Percentiles rank a stretch among this genome's conserved stretches.
These are phyloP conservation scores for Fusarium sarcochroum DNA, from an alignment of 2,329 filamentous ascomycete species.

Conservation along the genomic window DNA sequence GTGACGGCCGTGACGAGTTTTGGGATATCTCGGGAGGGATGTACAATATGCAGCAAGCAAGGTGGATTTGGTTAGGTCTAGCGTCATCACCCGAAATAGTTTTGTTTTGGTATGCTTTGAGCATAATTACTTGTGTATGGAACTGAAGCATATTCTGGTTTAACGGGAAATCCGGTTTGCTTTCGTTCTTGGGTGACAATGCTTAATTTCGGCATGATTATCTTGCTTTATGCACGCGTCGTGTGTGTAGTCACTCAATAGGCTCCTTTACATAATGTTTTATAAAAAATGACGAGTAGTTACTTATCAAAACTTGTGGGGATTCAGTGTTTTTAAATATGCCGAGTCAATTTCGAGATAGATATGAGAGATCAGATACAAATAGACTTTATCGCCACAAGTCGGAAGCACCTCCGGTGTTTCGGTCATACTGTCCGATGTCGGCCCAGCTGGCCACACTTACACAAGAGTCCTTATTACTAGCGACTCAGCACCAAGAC, in stretches of 20 bases:
- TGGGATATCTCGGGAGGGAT: constrained; percentile 20
- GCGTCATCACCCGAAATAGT: neutral
- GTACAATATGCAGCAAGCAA: constrained; percentile 5
- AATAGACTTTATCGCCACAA: neutral
- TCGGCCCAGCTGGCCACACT: neutral
- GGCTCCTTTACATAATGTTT: too few species aligned
- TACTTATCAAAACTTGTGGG: too few species aligned
- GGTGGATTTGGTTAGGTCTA: neutral
- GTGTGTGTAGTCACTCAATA: too few species aligned
- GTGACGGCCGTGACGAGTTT: constrained; percentile 6
- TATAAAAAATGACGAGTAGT: too few species aligned
- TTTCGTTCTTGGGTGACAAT: too few species aligned
- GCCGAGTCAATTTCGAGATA: too few species aligned
- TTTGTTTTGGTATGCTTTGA: neutral
- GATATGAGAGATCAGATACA: too few species aligned
- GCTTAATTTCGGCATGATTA: too few species aligned
- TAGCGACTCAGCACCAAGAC: too few species aligned
- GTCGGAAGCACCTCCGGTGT: constrained; percentile 23
- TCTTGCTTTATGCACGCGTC: too few species aligned
- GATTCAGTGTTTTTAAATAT: too few species aligned
- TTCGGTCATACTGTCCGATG: constrained; percentile 26
- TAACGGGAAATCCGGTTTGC: neutral
- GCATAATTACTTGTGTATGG: neutral
- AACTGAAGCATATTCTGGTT: neutral
- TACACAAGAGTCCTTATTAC: too few species aligned